A percentile compares a stretch with the other conserved stretches of the same genome.
phyloP scores from a whole-genome alignment of 768 basidiomycete genomes.

The Tricholoma bakamatsutake region DNA sequence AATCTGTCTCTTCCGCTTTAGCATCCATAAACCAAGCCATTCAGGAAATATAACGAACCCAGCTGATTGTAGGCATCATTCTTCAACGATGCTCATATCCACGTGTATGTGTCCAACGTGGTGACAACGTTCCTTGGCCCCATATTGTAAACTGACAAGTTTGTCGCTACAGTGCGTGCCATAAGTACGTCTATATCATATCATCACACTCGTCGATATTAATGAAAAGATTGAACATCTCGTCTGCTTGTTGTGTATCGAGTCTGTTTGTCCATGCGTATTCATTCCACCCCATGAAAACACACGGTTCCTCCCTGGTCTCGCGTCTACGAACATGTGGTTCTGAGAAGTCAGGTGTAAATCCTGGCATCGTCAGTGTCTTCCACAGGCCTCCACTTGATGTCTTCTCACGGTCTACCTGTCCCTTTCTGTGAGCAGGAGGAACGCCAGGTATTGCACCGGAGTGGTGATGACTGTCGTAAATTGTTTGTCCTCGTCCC shows the following conservation, averaged over 20 bases:
- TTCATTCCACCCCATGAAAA: not conserved
- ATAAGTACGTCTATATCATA: conserved; percentile 2
- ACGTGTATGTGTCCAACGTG: conserved; percentile 1
- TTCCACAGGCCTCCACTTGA: not conserved
- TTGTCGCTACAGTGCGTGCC: not conserved
- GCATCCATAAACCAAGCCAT: not conserved
- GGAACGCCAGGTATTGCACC: not conserved
- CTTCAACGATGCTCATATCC: not conserved
- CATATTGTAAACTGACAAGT: no score
- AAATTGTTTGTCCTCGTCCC: not conserved
- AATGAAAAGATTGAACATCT: conserved; percentile 39
- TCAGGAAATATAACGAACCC: conserved; percentile 22
- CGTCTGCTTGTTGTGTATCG: conserved; percentile 12
- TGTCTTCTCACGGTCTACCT: not conserved
- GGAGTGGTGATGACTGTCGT: not conserved
- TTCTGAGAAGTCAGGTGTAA: not conserved
- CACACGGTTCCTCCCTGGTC: not conserved
- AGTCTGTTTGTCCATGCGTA: not conserved
- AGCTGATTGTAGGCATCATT: conserved; percentile 2
- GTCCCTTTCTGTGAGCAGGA: not conserved
- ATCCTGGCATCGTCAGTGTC: not conserved
- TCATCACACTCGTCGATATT: conserved; percentile 26
- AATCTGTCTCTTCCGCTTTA: conserved; percentile 7
- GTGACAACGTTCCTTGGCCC: conserved; percentile 3
- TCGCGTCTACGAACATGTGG: not conserved